Percentiles rank a stretch among this genome's conserved stretches.
Conservation (phyloP, 768 basidiomycete species). For the Dictyophora rubrovolvata region DNA sequence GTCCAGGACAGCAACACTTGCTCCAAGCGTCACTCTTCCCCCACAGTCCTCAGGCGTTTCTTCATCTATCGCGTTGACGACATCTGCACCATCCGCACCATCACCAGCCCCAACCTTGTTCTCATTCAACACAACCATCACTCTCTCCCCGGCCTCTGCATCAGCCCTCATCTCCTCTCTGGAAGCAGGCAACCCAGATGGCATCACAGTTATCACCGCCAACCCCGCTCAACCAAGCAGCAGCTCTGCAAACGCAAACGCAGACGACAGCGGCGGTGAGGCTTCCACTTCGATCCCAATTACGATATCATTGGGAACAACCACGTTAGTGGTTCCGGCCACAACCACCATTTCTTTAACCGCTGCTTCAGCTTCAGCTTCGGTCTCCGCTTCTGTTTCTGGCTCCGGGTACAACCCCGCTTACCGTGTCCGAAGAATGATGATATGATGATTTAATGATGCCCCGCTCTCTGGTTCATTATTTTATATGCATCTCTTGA, state of each 20-base stretch:
- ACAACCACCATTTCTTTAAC: background rate
- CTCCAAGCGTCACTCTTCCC: conserved; percentile 2
- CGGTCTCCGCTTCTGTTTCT: background rate
- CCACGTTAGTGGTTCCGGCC: background rate
- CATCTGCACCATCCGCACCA: background rate
- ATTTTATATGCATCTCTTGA: no score
- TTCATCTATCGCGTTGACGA: background rate
- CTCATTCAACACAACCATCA: conserved; percentile 27
- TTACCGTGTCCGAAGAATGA: background rate
- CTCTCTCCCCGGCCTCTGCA: conserved; percentile 34
- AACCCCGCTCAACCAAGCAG: background rate
- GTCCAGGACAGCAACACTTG: background rate
- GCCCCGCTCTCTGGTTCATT: no score
- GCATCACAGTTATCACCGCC: background rate
- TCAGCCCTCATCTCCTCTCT: conserved; percentile 31
- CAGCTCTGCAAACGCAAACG: background rate
- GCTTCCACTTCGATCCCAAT: background rate
- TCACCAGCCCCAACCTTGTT: conserved; percentile 18
- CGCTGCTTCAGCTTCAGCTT: background rate
- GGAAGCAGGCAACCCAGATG: conserved; percentile 12
- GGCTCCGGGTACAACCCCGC: background rate
- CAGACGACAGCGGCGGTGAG: background rate
- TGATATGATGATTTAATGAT: no score
- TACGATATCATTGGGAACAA: background rate
- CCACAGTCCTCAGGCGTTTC: background rate